Evolutionary conservation across 192 early-diverging fungal genomes (phyloP), one percentile per base, ranked within the genome.

Genomic region (Mortierella alpina): DNA sequence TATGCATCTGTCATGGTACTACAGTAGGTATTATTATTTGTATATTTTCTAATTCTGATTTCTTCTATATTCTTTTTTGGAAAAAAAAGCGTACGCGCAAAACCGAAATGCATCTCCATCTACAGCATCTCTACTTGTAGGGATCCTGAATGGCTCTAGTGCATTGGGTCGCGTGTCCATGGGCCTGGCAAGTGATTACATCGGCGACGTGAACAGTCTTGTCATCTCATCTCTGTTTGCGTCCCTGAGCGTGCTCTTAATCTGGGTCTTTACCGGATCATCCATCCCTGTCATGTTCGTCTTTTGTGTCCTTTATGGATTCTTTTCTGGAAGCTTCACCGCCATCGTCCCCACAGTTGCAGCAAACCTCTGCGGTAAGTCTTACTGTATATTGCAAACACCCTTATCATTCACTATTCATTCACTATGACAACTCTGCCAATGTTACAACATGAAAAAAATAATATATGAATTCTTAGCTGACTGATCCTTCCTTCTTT

Each of bases 131-230:
- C 78, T 86, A 44, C 79, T 90, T 9, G 50, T 90, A 47, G 87
- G 86, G 45, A 72, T 92, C 59, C 75, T 89, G 63, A 88, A 87
- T 23, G 90, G 87, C 45, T 74, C 84, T 7, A 88, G 87, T 45
- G 87, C 90, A 3, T 14, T 88, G 0, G 90, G 90, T 10, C 83
- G 90, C 9, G 83, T 91, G n/a, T 62, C 67, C 10, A 86, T 86
- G 51, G 90, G 90, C 46, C 67, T 85, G 18, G 68, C 87, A 3
- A 87, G 87, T 5, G 84, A 84, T 17, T 13, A 67, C 7, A 56
- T 89, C 4, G 92, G 92, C 41, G 89, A 90, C 63, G 72, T 91
- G 68, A 92, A 92, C 71, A 86, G 87, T 6, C 70, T 93, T 18
- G 45, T 71, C 7, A 52, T 85, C 13, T 89, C 88, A 61, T 84